Conservation (phyloP, 441 rosid species). For the Adansonia grandidieri region DNA sequence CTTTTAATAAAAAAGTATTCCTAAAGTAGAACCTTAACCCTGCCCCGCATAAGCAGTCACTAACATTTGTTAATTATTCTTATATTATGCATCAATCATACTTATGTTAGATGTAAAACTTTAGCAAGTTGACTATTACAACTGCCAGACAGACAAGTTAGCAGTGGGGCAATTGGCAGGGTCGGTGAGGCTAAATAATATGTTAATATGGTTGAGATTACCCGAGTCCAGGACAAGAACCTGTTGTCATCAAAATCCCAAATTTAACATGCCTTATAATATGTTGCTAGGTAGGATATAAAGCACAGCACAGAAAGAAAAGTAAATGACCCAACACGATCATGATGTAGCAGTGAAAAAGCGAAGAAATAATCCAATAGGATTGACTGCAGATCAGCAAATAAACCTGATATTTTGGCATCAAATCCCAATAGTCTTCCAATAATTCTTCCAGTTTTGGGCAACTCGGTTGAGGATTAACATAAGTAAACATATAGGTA, state of each 20-base stretch:
- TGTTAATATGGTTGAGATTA: background rate
- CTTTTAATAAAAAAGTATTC: background rate
- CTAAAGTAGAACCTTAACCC: background rate
- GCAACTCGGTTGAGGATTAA: slow-evolving; percentile 77
- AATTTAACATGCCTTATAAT: background rate
- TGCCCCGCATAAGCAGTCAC: background rate
- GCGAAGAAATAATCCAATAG: slow-evolving; percentile 5
- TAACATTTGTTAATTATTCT: slow-evolving; percentile 5
- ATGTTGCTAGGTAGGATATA: background rate
- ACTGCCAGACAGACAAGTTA: background rate
- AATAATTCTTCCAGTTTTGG: slow-evolving; percentile 85
- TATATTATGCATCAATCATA: background rate
- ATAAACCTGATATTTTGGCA: slow-evolving; percentile 89
- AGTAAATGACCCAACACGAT: slow-evolving; percentile 18
- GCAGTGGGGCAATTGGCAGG: background rate
- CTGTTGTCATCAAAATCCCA: background rate
- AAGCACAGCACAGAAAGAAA: background rate
- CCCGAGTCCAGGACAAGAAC: background rate
- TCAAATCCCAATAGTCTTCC: slow-evolving; percentile 88
- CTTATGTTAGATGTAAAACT: background rate
- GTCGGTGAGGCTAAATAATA: background rate
- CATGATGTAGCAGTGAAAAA: slow-evolving; percentile 18
- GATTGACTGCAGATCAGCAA: slow-evolving; percentile 27
- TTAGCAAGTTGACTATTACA: background rate
- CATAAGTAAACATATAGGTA: slow-evolving; percentile 92